A percentile compares a stretch with the other conserved stretches of the same genome.
Conservation (phyloP, 306 rosid species). For the Lathyrus tuberosus region DNA sequence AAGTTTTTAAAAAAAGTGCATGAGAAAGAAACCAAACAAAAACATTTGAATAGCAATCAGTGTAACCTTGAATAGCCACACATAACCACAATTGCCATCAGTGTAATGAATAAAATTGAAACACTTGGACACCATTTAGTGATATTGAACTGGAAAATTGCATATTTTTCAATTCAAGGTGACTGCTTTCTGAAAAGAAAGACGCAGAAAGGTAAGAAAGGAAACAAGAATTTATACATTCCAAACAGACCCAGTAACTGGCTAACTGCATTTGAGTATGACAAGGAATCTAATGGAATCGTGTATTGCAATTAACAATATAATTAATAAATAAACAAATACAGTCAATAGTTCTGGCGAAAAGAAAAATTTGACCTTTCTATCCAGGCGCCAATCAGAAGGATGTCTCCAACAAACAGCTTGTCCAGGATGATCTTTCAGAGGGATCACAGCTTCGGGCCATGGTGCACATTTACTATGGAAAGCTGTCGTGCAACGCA, state of each 20-base stretch:
- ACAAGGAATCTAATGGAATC: background rate
- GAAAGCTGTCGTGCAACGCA: constrained; percentile 65
- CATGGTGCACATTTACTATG: constrained; percentile 86
- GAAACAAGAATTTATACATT: background rate
- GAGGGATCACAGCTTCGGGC: constrained; percentile 64
- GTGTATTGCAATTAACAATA: constrained; percentile 18
- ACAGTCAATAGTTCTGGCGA: constrained; percentile 47
- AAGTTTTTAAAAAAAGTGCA: background rate
- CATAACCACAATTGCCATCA: background rate
- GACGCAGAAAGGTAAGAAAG: background rate
- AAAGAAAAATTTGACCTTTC: constrained; percentile 83
- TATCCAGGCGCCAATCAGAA: constrained; percentile 70
- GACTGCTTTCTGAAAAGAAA: background rate
- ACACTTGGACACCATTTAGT: background rate
- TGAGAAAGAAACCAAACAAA: background rate
- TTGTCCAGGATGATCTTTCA: constrained; percentile 55
- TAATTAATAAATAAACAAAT: constrained; percentile 5
- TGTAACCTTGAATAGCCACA: constrained; percentile 1
- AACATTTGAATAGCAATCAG: constrained; percentile 16
- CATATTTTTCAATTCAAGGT: background rate
- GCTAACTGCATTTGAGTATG: constrained; percentile 16
- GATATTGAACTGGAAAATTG: background rate
- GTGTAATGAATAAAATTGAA: constrained; percentile 4
- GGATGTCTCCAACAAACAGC: constrained; percentile 94
- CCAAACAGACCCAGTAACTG: constrained; percentile 5